These are phyloP conservation scores for Diaporthe batatas DNA, from an alignment of 2,329 filamentous ascomycete species.

Conservation along the genomic window DNA sequence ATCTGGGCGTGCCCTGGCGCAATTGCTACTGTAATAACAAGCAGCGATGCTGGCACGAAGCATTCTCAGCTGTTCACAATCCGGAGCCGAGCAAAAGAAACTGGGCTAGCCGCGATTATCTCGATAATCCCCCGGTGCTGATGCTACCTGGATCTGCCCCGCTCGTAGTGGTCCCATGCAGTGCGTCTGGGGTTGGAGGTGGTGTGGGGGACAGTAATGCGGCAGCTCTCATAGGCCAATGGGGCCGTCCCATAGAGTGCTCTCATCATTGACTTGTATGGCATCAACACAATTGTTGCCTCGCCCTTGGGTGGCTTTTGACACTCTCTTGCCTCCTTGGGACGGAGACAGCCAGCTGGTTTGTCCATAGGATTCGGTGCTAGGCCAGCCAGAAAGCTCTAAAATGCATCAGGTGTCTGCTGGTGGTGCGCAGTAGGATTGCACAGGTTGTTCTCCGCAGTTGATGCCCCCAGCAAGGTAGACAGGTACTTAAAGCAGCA, in stretches of 20 bases:
- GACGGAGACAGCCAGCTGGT: not conserved
- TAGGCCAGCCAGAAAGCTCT: not conserved
- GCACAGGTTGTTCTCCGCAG: not conserved
- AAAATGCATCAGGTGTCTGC: constrained; percentile 22
- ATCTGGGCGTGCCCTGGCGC: not conserved
- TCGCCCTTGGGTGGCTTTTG: constrained; percentile 26
- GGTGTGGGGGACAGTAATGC: constrained; percentile 36
- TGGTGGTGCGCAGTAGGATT: not conserved
- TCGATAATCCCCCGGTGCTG: constrained; percentile 28
- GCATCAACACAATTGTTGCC: constrained; percentile 42
- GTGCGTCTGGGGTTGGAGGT: constrained; percentile 8
- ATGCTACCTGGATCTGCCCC: constrained; percentile 26
- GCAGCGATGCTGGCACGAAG: not conserved
- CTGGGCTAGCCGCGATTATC: constrained; percentile 20
- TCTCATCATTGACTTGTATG: constrained; percentile 38
- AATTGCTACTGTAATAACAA: not conserved
- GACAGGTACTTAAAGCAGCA: constrained; percentile 1
- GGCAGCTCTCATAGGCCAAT: constrained; percentile 36
- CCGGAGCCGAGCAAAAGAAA: not conserved
- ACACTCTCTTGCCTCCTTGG: constrained; percentile 29
- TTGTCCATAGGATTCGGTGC: not conserved
- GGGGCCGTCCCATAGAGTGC: constrained; percentile 3
- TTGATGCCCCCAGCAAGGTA: not conserved
- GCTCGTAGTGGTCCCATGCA: constrained; percentile 21
- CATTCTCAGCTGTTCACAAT: not conserved